Percentiles rank a stretch among this genome's conserved stretches.
These are phyloP conservation scores for Entomortierella parvispora DNA, from an alignment of 192 early-diverging fungal species.

Conservation along the genomic window DNA sequence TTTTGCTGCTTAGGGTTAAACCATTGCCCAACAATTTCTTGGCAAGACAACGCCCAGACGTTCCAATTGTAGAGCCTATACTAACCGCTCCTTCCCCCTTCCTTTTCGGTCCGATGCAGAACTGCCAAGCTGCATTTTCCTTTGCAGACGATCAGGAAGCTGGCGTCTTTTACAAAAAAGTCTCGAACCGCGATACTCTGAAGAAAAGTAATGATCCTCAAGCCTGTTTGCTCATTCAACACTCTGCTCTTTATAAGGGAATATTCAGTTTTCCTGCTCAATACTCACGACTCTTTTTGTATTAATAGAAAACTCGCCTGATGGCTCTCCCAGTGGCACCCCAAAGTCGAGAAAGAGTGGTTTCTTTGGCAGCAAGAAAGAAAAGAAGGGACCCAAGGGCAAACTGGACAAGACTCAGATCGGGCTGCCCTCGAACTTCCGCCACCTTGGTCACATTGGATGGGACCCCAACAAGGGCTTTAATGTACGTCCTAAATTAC, in stretches of 20 bases:
- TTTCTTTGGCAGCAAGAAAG: constrained; percentile 54
- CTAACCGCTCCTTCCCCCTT: too few species aligned
- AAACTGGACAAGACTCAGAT: constrained; percentile 72
- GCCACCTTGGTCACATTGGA: constrained; percentile 72
- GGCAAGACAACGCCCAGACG: too few species aligned
- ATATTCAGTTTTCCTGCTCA: too few species aligned
- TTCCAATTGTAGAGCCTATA: too few species aligned
- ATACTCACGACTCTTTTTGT: constrained; percentile 4
- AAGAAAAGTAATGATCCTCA: constrained; percentile 41
- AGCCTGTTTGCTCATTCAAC: constrained; percentile 23
- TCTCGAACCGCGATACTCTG: constrained; percentile 60
- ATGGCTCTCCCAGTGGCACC: constrained; percentile 32
- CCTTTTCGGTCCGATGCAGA: constrained; percentile 26
- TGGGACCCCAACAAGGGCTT: constrained; percentile 68
- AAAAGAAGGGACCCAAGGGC: constrained; percentile 55
- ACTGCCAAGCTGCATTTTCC: constrained; percentile 74
- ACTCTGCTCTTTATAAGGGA: too few species aligned
- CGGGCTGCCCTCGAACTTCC: constrained; percentile 58
- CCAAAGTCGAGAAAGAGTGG: constrained; percentile 56
- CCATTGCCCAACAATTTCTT: too few species aligned
- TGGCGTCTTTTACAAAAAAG: constrained; percentile 69
- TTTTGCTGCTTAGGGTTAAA: not conserved
- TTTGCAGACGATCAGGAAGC: constrained; percentile 78
- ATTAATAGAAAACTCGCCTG: constrained; percentile 38
- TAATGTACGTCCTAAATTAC: constrained; percentile 57